A percentile compares a stretch with the other conserved stretches of the same genome.
Evolutionary conservation across 306 rosid species (phyloP).

Genomic region (Vigna trinervia): DNA sequence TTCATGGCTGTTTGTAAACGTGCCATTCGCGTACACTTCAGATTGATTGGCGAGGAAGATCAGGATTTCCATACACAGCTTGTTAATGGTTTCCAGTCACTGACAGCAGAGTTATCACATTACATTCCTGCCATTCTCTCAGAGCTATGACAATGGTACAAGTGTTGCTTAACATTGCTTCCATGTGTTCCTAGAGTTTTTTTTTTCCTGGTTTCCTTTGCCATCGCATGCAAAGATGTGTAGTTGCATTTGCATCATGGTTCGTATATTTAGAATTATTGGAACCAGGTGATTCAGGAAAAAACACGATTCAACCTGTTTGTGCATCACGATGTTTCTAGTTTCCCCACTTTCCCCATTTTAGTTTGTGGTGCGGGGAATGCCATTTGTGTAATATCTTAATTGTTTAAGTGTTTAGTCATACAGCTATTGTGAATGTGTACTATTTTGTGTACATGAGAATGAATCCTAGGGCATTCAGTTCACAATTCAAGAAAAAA

Average conservation of each 20-base stretch:
- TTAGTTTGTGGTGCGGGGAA: constrained; percentile 40
- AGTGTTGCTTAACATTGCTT: constrained; percentile 37
- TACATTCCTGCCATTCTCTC: constrained; percentile 97
- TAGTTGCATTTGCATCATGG: constrained; percentile 42
- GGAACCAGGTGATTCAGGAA: constrained; percentile 41
- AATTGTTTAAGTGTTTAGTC: constrained; percentile 39
- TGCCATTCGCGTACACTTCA: constrained; percentile 91
- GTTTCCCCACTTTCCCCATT: constrained; percentile 20
- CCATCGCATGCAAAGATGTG: constrained; percentile 33
- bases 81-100: constrained; percentile 95
- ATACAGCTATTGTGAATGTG: constrained; percentile 20
- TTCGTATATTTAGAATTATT: constrained; percentile 43
- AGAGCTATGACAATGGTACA: constrained; percentile 64
- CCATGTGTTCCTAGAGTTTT: constrained; percentile 50
- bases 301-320: constrained; percentile 34
- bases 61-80: constrained; percentile 99
- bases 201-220: background rate
- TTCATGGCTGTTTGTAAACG: constrained; percentile 99
- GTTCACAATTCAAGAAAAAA: background rate
- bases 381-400: constrained; percentile 41
- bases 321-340: constrained; percentile 46
- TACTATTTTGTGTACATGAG: background rate
- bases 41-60: constrained; percentile 96
- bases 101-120: constrained; percentile 94
- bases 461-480: background rate